Conservation (phyloP, 1,139 yeast genomes). For the Suhomyces kunorum region DNA sequence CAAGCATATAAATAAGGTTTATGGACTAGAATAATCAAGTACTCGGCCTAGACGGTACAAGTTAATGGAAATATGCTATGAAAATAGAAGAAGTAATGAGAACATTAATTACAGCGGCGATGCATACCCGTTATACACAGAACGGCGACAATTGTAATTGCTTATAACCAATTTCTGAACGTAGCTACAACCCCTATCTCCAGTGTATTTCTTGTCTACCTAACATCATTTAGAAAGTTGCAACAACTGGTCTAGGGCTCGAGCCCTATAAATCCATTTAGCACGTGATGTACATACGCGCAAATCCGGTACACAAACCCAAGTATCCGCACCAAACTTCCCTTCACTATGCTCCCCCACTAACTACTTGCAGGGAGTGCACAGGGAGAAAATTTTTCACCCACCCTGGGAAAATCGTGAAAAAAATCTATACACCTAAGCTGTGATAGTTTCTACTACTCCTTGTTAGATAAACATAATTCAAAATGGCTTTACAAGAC, state of each 20-base stretch:
- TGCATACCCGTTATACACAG: too few species aligned
- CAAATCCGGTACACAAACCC: conserved; percentile 5
- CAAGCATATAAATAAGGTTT: conserved; percentile 22
- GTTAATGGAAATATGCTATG: too few species aligned
- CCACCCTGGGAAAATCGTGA: conserved; percentile 11
- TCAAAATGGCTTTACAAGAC: conserved; percentile 93
- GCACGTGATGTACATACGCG: conserved; percentile 3
- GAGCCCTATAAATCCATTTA: conserved; percentile 5
- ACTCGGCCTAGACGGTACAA: too few species aligned
- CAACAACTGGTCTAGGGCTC: conserved; percentile 12
- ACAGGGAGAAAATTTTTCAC: conserved; percentile 16
- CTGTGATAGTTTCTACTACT: conserved; percentile 14
- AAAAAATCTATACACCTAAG: conserved; percentile 12
- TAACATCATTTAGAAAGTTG: neutral
- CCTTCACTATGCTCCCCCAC: conserved; percentile 1
- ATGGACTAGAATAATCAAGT: conserved; percentile 25
- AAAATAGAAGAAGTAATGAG: too few species aligned
- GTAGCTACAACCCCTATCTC: too few species aligned
- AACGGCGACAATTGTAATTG: too few species aligned
- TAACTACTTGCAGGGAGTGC: conserved; percentile 13
- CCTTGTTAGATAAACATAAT: conserved; percentile 19
- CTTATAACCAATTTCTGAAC: too few species aligned
- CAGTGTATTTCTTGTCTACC: neutral
- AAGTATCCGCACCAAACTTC: conserved; percentile 3
- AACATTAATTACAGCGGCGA: neutral